Conservation (phyloP, 371 early-diverging fungal genomes). For the Phascolomyces articulosus region DNA sequence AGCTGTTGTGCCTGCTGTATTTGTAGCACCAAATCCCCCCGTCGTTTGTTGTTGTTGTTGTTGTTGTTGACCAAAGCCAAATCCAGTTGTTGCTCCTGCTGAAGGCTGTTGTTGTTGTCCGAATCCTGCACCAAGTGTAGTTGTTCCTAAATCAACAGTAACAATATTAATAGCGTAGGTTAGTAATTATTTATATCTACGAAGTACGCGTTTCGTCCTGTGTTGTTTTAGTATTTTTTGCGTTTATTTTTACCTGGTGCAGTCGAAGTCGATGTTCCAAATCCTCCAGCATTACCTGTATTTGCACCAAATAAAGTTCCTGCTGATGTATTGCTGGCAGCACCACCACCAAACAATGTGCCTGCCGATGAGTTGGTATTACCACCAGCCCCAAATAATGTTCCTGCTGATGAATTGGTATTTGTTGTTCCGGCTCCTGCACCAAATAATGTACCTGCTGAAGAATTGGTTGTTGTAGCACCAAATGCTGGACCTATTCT, state of each 20-base stretch:
- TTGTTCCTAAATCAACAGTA: conserved; percentile 4
- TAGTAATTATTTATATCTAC: too few relatives aligned
- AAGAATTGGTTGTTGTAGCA: neutral
- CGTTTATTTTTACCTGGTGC: conserved; percentile 7
- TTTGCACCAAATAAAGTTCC: conserved; percentile 16
- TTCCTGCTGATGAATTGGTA: conserved; percentile 2
- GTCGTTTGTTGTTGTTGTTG: conserved; percentile 12
- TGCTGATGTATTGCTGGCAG: conserved; percentile 4
- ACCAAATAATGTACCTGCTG: neutral
- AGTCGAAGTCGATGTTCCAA: conserved; percentile 7
- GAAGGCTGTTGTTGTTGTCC: conserved; percentile 7
- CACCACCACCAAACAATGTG: conserved; percentile 14
- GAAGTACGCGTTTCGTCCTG: neutral
- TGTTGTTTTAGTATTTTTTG: neutral
- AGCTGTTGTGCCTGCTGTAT: conserved; percentile 2
- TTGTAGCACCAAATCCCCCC: conserved; percentile 11
- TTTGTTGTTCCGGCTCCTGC: neutral
- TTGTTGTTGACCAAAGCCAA: conserved; percentile 14
- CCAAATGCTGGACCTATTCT: neutral
- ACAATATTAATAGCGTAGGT: too few relatives aligned
- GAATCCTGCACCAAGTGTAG: conserved; percentile 9
- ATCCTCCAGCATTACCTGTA: conserved; percentile 11
- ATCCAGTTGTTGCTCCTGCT: conserved; percentile 3
- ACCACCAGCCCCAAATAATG: conserved; percentile 6
- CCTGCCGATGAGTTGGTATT: conserved; percentile 13